Evolutionary conservation across 2,329 filamentous ascomycete species (phyloP), one percentile per base, ranked within the genome.

Genomic region (Ilyonectria mors-panacis): DNA sequence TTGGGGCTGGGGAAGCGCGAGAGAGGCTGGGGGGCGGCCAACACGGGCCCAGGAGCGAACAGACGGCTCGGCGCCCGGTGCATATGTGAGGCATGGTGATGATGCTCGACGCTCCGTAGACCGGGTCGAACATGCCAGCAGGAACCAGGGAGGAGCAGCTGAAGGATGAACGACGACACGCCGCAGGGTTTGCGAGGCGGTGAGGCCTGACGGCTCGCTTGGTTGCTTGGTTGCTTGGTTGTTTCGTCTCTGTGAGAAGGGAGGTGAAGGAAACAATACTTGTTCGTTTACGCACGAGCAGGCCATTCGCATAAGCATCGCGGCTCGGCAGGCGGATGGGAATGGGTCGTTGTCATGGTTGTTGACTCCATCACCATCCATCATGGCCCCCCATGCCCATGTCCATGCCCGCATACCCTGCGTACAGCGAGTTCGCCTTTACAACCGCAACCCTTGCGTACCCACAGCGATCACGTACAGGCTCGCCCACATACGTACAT

Each of bases 221-320:
- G 53, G 15, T 51, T n/a, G 7, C 8, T 6, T n/a, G 15, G 10
- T 19, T n/a, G 17, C 17, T 44, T 19, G 9, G n/a, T 21, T n/a
- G 9, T 15, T n/a, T 19, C 21, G 28, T 51, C 19, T 56, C 30
- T 21, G 44, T 42, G 30, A 57, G 26, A 39, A 47, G 47, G 26
- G 35, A 48, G 21, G 59, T 44, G 23, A 57, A 62, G 35, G 42
- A 39, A 44, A 26, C n/a, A 23, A 50, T 33, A 61, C 48, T 45
- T 44, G 39, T 48, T 62, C 59, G 59, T 56, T 45, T 30, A 61
- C 68, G 42, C 61, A 65, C 47, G n/a, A 51, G 37, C 60, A 57
- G 60, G 60, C 53, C 53, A 62, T 56, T 56, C 53, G 37, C 44
- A 63, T 23, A 58, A 23, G 45, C 60, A 57, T 57, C 44, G 44